Conservation (phyloP, 306 rosid genomes). For the Cicer chorassanicum region DNA sequence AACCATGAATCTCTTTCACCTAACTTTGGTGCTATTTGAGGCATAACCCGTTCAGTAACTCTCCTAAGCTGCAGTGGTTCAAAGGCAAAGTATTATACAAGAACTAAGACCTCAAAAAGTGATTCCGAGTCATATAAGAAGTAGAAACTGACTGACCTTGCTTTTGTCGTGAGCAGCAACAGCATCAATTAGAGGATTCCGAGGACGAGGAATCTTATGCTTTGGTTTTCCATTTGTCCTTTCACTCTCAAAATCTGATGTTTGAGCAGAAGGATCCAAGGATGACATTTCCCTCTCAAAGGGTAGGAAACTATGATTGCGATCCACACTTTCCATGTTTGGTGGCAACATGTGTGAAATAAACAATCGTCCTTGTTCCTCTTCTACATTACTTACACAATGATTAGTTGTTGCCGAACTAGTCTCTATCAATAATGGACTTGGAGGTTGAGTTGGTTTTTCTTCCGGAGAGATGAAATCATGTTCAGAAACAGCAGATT, state of each 20-base stretch:
- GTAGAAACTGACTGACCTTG: conserved; percentile 65
- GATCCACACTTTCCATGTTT: conserved; percentile 51
- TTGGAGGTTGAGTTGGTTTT: conserved; percentile 45
- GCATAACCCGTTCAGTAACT: conserved; percentile 74
- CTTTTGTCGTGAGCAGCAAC: conserved; percentile 95
- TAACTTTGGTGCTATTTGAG: conserved; percentile 61
- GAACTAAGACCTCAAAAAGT: conserved; percentile 39
- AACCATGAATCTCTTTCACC: conserved; percentile 87
- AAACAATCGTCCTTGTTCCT: conserved; percentile 45
- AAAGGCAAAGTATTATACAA: conserved; percentile 44
- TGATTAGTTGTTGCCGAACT: conserved; percentile 35
- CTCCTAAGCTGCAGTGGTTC: conserved; percentile 78
- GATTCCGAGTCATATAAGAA: conserved; percentile 27
- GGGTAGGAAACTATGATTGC: conserved; percentile 48
- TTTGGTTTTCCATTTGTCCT: conserved; percentile 59
- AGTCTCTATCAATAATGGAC: conserved; percentile 47
- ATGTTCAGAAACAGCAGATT: conserved; percentile 39
- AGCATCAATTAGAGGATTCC: conserved; percentile 93
- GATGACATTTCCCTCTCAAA: conserved; percentile 56
- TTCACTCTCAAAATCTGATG: conserved; percentile 60
- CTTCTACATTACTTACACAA: conserved; percentile 49
- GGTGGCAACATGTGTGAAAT: conserved; percentile 48
- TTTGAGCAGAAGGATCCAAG: conserved; percentile 49
- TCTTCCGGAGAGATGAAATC: conserved; percentile 48
- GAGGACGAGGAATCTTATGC: conserved; percentile 84